These are phyloP conservation scores for Phytophthora boehmeriae DNA, from an alignment of 352 stramenopile species.

Conservation along the genomic window DNA sequence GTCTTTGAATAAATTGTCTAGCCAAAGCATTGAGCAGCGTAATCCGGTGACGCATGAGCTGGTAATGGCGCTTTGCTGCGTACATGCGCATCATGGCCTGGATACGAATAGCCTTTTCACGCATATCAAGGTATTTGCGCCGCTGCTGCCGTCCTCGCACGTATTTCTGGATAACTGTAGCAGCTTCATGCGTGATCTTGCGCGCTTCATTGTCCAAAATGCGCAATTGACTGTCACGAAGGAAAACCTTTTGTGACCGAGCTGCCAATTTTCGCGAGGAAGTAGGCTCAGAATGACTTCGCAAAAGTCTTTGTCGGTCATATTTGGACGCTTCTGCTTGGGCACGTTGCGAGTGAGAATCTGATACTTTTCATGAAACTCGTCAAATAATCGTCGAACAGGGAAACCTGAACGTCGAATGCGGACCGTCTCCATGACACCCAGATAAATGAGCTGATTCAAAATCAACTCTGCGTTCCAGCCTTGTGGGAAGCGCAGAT, in stretches of 20 bases:
- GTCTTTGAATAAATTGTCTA: conserved; percentile 74
- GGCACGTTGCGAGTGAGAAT: conserved; percentile 79
- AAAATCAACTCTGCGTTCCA: conserved; percentile 89
- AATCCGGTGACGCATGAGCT: conserved; percentile 57
- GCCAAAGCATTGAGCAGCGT: conserved; percentile 74
- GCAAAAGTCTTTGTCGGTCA: conserved; percentile 83
- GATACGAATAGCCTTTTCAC: conserved; percentile 64
- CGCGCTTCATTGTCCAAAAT: conserved; percentile 84
- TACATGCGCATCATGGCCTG: conserved; percentile 79
- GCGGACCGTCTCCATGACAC: conserved; percentile 91
- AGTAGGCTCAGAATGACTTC: conserved; percentile 85
- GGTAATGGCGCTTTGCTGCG: conserved; percentile 57
- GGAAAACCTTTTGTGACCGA: conserved; percentile 91
- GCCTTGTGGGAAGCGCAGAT: conserved; percentile 82
- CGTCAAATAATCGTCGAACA: conserved; percentile 83
- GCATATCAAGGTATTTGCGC: conserved; percentile 66
- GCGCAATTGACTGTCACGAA: conserved; percentile 84
- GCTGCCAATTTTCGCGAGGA: conserved; percentile 85
- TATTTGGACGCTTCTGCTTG: conserved; percentile 50
- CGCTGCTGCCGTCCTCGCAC: conserved; percentile 68
- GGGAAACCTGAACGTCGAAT: conserved; percentile 89
- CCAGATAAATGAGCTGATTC: conserved; percentile 90
- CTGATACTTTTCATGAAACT: conserved; percentile 90
- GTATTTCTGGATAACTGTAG: conserved; percentile 80
- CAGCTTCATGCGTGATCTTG: conserved; percentile 87